Evolutionary conservation across 345 rosid genomes (phyloP).

Genomic region (Aegle marmelos): DNA sequence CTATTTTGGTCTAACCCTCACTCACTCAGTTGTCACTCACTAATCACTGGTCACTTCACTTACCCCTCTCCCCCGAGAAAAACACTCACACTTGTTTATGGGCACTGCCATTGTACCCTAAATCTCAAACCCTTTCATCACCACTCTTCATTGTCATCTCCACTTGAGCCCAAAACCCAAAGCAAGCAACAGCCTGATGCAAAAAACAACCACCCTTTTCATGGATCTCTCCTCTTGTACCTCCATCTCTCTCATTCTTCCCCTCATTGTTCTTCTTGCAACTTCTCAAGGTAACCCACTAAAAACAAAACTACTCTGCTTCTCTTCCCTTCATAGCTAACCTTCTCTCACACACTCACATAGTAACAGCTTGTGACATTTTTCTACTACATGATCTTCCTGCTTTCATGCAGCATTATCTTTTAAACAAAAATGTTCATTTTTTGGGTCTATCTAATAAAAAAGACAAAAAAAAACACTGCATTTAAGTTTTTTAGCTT

Average conservation of each 20-base stretch:
- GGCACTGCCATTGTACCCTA: neutral
- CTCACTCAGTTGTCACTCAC: neutral
- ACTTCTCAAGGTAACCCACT: constrained; percentile 28
- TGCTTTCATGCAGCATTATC: neutral
- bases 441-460: neutral
- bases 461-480: neutral
- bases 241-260: constrained; percentile 16
- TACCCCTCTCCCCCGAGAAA: neutral
- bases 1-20: neutral
- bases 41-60: neutral
- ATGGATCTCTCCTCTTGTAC: constrained; percentile 31
- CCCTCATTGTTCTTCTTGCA: constrained; percentile 28
- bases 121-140: neutral
- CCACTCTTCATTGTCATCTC: constrained; percentile 9
- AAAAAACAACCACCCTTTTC: constrained; percentile 16
- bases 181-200: neutral
- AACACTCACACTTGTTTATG: neutral
- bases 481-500: neutral
- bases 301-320: no score
- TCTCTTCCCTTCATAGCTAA: neutral
- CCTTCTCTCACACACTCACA: neutral
- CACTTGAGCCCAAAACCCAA: neutral
- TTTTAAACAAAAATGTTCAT: neutral
- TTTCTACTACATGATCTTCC: neutral
- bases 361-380: neutral